A percentile compares a stretch with the other conserved stretches of the same genome.
Conservation (phyloP, 441 rosid species). For the Populus hybrid region DNA sequence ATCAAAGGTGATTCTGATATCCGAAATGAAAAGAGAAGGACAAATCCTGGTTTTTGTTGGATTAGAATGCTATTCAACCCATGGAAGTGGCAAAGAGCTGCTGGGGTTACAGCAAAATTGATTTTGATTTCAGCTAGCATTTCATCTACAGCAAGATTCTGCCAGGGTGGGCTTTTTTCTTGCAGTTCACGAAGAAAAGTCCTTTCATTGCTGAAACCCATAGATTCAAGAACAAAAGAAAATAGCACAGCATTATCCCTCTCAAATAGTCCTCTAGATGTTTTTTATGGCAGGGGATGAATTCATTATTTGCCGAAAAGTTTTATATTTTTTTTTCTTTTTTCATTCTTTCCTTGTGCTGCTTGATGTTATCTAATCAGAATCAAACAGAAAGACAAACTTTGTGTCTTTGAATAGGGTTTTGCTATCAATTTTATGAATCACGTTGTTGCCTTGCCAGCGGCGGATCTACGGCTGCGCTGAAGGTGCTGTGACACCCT, state of each 20-base stretch:
- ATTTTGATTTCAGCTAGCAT: conserved; percentile 27
- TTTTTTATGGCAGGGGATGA: conserved; percentile 42
- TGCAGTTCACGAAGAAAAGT: conserved; percentile 21
- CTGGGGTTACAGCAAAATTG: conserved; percentile 28
- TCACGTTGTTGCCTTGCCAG: too few relatives aligned
- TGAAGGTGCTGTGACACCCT: too few relatives aligned
- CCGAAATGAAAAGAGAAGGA: conserved; percentile 12
- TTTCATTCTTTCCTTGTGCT: too few relatives aligned
- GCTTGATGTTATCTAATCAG: too few relatives aligned
- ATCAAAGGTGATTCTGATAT: neutral
- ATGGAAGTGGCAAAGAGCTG: conserved; percentile 30
- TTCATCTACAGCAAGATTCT: conserved; percentile 21
- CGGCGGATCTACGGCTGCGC: too few relatives aligned
- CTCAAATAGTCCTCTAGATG: conserved; percentile 25
- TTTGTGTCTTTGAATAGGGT: too few relatives aligned
- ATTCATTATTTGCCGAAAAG: neutral
- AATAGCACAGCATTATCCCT: neutral
- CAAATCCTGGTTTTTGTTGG: conserved; percentile 15
- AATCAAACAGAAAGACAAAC: too few relatives aligned
- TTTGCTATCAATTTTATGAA: too few relatives aligned
- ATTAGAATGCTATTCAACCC: conserved; percentile 24
- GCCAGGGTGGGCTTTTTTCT: conserved; percentile 13
- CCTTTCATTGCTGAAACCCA: conserved; percentile 8
- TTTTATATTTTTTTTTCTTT: too few relatives aligned
- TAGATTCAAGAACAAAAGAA: conserved; percentile 10